Conservation (phyloP, 495 filamentous ascomycete genomes). For the Tuber microsphaerosporum region DNA sequence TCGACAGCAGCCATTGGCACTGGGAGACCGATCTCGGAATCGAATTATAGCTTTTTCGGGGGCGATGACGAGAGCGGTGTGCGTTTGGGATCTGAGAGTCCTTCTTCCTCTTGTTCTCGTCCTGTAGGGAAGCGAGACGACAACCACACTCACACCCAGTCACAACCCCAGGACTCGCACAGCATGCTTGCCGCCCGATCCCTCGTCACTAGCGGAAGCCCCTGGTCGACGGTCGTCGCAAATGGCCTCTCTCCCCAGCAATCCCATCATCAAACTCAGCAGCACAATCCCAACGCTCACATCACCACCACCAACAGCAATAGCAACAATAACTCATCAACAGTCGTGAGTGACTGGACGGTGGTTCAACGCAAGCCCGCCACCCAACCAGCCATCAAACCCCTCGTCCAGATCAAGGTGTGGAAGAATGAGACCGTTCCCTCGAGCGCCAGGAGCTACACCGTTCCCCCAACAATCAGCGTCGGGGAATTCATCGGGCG, state of each 20-base stretch:
- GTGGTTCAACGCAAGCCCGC: background rate
- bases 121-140: background rate
- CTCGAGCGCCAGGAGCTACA: background rate
- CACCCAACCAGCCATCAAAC: background rate
- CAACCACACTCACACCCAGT: background rate
- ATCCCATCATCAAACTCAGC: background rate
- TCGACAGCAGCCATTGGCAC: background rate
- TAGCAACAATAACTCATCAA: background rate
- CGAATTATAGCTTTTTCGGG: constrained; percentile 2
- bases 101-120: background rate
- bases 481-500: constrained; percentile 1
- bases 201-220: background rate
- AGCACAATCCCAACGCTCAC: background rate
- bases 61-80: background rate
- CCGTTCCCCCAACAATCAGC: background rate
- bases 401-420: constrained; percentile 4
- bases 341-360: background rate
- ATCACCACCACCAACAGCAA: background rate
- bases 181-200: background rate
- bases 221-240: background rate
- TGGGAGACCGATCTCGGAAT: background rate
- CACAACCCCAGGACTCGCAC: background rate
- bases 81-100: background rate
- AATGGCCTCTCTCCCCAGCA: background rate
- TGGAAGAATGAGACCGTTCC: constrained; percentile 1